These are phyloP conservation scores for Suillus bovinus DNA, from an alignment of 768 basidiomycete genomes.

Conservation along the genomic window DNA sequence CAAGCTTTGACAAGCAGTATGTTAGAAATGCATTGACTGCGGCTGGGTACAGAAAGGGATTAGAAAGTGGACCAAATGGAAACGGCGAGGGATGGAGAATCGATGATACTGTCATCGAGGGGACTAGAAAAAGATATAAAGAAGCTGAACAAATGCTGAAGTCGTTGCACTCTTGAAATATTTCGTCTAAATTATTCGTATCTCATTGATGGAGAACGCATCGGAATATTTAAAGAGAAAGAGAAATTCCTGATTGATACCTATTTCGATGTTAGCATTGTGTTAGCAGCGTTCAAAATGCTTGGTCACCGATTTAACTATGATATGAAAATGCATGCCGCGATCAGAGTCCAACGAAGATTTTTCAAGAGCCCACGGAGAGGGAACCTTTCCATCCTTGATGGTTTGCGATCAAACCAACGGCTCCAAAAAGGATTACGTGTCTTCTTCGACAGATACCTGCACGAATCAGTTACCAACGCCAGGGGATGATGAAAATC, in stretches of 20 bases:
- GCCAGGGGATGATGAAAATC: neutral
- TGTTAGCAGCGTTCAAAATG: constrained; percentile 60
- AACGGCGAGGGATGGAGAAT: constrained; percentile 78
- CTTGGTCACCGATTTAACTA: constrained; percentile 71
- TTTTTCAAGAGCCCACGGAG: constrained; percentile 70
- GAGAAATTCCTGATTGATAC: neutral
- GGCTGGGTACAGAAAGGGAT: constrained; percentile 72
- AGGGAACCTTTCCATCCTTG: constrained; percentile 58
- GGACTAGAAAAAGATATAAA: constrained; percentile 76
- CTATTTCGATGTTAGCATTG: constrained; percentile 30
- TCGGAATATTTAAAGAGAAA: neutral
- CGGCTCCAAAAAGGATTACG: neutral
- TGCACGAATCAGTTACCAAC: neutral
- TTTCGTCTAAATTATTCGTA: neutral
- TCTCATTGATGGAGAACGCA: neutral
- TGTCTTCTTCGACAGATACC: neutral
- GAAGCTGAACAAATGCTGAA: constrained; percentile 71
- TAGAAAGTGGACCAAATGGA: constrained; percentile 73
- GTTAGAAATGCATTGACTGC: constrained; percentile 85
- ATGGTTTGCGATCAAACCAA: constrained; percentile 28
- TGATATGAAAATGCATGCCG: constrained; percentile 63
- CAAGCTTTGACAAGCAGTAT: constrained; percentile 97
- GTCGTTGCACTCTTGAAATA: neutral
- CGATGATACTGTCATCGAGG: constrained; percentile 70
- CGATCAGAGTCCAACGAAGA: constrained; percentile 62